These are phyloP conservation scores for Flagelloscypha sp. DNA, from an alignment of 768 basidiomycete species.

Conservation along the genomic window DNA sequence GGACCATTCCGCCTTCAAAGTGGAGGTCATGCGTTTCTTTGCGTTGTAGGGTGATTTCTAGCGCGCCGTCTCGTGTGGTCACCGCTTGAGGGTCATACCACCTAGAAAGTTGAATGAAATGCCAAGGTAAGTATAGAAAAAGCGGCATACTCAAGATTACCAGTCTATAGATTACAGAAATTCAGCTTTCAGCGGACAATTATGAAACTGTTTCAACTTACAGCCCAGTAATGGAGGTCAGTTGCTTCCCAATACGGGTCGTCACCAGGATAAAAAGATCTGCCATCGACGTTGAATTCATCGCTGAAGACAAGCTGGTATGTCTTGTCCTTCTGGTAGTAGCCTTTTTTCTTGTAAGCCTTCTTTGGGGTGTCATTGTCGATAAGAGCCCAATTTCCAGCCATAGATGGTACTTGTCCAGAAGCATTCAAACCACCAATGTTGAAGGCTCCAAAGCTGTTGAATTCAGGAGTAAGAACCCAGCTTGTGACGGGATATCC, in stretches of 20 bases:
- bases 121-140: no score
- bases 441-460: constrained; percentile 35
- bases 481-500: constrained; percentile 24
- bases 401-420: constrained; percentile 37
- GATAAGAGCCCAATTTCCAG: constrained; percentile 36
- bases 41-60: constrained; percentile 63
- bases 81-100: constrained; percentile 70
- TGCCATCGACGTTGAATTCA: constrained; percentile 52
- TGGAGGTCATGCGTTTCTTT: constrained; percentile 59
- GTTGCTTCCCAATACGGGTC: constrained; percentile 49
- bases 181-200: neutral
- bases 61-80: constrained; percentile 60
- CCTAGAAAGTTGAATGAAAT: no score
- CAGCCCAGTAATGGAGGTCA: constrained; percentile 32
- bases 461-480: no score
- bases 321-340: constrained; percentile 20
- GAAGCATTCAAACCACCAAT: constrained; percentile 42
- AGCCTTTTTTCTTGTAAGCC: constrained; percentile 27
- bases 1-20: constrained; percentile 36
- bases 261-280: constrained; percentile 45
- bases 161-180: no score
- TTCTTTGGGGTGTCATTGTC: constrained; percentile 44
- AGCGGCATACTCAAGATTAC: no score
- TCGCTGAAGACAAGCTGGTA: constrained; percentile 53
- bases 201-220: neutral